Conservation (phyloP, 2,329 filamentous ascomycete genomes). For the Xylaria sp. region DNA sequence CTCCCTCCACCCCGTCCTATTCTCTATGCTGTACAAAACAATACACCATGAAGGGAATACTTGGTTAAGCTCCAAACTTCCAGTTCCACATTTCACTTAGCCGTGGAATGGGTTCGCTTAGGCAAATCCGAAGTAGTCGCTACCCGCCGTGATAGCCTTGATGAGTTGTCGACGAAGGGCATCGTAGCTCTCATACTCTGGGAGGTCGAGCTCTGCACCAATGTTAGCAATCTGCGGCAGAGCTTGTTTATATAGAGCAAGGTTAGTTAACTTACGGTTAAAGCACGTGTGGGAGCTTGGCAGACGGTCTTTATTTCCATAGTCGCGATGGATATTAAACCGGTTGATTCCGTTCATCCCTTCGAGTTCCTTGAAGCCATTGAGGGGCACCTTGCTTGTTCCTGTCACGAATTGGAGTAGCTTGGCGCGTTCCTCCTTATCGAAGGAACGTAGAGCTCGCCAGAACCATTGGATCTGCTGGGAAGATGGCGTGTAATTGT, state of each 20-base stretch:
- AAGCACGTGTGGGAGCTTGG: slow-evolving; percentile 98
- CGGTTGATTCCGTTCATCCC: slow-evolving; percentile 98
- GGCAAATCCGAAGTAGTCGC: slow-evolving; percentile 97
- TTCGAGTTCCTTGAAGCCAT: slow-evolving; percentile 98
- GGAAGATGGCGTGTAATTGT: slow-evolving; percentile 93
- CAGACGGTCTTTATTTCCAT: slow-evolving; percentile 92
- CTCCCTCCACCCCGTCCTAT: background rate
- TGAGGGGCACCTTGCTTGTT: slow-evolving; percentile 96
- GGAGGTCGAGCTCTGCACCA: slow-evolving; percentile 84
- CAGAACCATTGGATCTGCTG: slow-evolving; percentile 99
- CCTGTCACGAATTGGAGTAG: slow-evolving; percentile 97
- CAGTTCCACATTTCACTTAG: background rate
- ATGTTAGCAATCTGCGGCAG: slow-evolving; percentile 39
- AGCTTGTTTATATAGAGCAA: background rate
- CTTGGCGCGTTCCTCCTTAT: slow-evolving; percentile 98
- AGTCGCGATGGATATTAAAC: slow-evolving; percentile 99
- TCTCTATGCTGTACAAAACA: slow-evolving; percentile 21
- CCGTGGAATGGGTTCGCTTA: slow-evolving; percentile 48
- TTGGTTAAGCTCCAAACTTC: background rate
- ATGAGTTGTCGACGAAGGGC: slow-evolving; percentile 82
- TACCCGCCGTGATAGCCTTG: slow-evolving; percentile 96
- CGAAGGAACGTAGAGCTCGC: slow-evolving; percentile 94
- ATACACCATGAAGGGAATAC: slow-evolving; percentile 13
- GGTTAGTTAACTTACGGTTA: slow-evolving; percentile 74
- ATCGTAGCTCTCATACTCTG: slow-evolving; percentile 97